phyloP scores from a whole-genome alignment of 148 eudicot species.

The Selenicereus undatus region DNA sequence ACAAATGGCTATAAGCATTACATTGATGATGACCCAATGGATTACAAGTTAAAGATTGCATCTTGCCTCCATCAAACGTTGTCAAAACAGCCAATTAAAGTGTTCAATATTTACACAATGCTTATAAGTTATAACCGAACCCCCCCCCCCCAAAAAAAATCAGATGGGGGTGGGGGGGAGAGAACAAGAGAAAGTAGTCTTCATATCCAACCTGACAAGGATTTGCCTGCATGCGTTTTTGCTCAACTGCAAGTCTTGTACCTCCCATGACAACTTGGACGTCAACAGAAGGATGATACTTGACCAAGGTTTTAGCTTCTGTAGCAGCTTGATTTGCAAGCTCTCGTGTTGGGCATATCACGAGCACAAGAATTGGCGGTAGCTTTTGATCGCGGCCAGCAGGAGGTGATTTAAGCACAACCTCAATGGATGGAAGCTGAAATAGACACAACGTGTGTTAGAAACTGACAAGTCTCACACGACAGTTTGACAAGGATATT shows the following conservation, averaged over 20 bases:
- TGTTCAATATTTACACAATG: background rate
- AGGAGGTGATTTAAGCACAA: constrained; percentile 60
- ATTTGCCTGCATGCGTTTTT: constrained; percentile 77
- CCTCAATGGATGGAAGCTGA: constrained; percentile 98
- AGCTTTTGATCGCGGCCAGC: constrained; percentile 56
- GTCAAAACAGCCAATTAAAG: background rate
- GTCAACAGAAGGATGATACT: constrained; percentile 88
- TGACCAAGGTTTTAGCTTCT: constrained; percentile 76
- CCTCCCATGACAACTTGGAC: constrained; percentile 99
- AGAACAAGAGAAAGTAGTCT: background rate
- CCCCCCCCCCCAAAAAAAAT: background rate
- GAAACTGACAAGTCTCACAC: background rate
- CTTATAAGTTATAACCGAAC: background rate
- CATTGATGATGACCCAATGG: background rate
- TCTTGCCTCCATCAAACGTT: background rate
- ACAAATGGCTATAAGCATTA: background rate
- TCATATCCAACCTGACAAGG: constrained; percentile 75
- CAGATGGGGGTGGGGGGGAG: background rate
- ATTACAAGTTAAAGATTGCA: background rate
- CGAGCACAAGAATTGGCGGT: constrained; percentile 86
- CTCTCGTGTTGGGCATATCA: constrained; percentile 95
- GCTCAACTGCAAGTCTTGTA: constrained; percentile 78
- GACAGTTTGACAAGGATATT: background rate
- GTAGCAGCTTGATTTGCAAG: constrained; percentile 94
- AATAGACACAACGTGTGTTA: constrained; percentile 12